These are phyloP conservation scores for Podospora sp. DNA, from an alignment of 495 filamentous ascomycete genomes.

Conservation along the genomic window DNA sequence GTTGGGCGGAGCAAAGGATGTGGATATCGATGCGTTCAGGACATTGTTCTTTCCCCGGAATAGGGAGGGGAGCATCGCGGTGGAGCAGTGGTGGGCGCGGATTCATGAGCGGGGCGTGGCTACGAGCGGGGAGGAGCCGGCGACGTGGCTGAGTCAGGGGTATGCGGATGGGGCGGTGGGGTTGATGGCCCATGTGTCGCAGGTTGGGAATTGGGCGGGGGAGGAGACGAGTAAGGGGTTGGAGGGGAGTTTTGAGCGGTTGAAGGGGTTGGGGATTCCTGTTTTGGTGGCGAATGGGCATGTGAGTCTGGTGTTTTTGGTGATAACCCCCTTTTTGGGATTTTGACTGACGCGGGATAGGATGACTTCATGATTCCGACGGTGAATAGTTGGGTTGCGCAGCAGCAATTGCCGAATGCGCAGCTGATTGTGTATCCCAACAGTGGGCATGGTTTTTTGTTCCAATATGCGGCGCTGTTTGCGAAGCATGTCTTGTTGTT, in stretches of 20 bases:
- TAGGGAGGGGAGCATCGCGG: conserved; percentile 16
- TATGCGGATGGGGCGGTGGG: conserved; percentile 22
- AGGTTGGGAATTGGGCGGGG: conserved; percentile 14
- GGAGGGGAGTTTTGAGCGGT: conserved; percentile 32
- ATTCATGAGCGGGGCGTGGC: conserved; percentile 20
- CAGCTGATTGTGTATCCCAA: conserved; percentile 38
- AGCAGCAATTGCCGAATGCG: conserved; percentile 34
- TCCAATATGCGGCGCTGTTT: conserved; percentile 35
- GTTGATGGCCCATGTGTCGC: conserved; percentile 20
- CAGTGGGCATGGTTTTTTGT: conserved; percentile 37
- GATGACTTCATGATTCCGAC: conserved; percentile 40
- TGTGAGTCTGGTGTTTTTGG: conserved; percentile 18
- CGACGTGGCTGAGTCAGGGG: conserved; percentile 21
- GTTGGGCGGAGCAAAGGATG: conserved; percentile 16
- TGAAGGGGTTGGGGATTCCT: conserved; percentile 34
- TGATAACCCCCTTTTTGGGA: background rate
- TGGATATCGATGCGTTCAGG: conserved; percentile 27
- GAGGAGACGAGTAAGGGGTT: conserved; percentile 6
- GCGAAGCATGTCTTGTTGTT: conserved; percentile 26
- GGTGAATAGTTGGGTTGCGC: conserved; percentile 34
- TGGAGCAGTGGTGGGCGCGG: conserved; percentile 27
- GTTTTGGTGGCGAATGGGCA: conserved; percentile 40
- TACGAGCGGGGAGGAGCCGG: conserved; percentile 16
- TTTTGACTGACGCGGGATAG: background rate
- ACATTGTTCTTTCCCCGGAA: conserved; percentile 26